Evolutionary conservation across 805 yeast species (phyloP), one percentile per base, ranked within the genome.

Genomic region (Kazachstania kunashirensis): DNA sequence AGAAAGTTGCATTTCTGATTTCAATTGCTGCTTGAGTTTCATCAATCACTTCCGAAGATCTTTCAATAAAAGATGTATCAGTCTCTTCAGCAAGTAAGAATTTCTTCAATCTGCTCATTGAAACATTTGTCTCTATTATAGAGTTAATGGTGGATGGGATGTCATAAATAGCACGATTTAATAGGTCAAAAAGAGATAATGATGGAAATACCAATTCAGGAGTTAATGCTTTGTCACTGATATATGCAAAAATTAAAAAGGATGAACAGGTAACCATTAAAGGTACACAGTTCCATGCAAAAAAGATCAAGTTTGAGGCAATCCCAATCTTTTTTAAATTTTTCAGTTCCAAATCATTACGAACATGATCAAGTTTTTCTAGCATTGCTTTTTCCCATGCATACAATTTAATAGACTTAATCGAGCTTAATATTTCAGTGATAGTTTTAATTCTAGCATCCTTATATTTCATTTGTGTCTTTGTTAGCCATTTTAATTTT

Each of bases 161-260:
- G 9, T 70, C 68, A 48, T 67, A 66, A 21, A 79, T 70, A 7
- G 84, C 83, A 29, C 65, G 72, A 4, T 77, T 67, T 29, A 79
- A 52, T 40, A 79, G 55, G 41, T 73, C 71, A 47, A 79, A 73
- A 36, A 79, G 59, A 1, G 84, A 61, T 41, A 79, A 62, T 2
- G 84, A 75, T 11, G 86, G 85, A 54, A 79, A 79, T 5, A 77
- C 79, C 40, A 79, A 66, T 30, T 78, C 82, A 10, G 85, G 76
- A 5, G 83, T 69, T 46, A 79, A 61, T 1, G 83, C 80, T 8
- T 48, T 49, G 3, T 61, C 54, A 18, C 68, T 63, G 14, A 64
- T 57, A 10, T 66, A 40, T 4, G 78, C 71, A 53, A 70, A 79
- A 1, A 71, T 52, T 1, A 74, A 67, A 58, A 79, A 78, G 1